Base-by-base conservation (phyloP, 257 asterid species). In the Hygrophila difformis region DNA sequence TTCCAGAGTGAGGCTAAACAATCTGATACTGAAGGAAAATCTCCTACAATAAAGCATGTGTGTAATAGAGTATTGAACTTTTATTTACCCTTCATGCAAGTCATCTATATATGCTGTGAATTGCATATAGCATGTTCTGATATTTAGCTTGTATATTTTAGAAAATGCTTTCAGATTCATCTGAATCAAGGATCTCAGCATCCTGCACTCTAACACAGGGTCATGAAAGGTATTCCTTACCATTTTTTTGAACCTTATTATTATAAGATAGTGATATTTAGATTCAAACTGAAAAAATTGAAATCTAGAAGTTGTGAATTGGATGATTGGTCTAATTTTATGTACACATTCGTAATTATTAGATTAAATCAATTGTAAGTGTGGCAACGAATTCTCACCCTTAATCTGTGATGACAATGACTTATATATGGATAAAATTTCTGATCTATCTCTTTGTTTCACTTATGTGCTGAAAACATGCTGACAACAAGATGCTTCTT, bases 1-100 rank as follows among this genome's bases (percentile, higher is more conserved):
- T 85, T 89, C 59, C 94, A 79, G 62, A 79, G 68, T 52, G 76
- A 71, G 15, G 40, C 53, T n/a, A 71, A 54, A 54, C 83, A 61
- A 53, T 58, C 75, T 35, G 45, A 52, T 10, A 29, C 48, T 33
- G 71, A 79, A 65, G 74, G 61, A 39, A 74, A 61, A 42, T 51
- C 61, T 22, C 51, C 55, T 53, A 8, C 68, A 46, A 51, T 55
- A 15, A 64, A 74, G 43, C 72, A 70, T 75, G 93, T 81, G 35
- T 23, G 75, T 57, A 26, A 24, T n/a, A 5, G 4, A 55, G 3
- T 45, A 7, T 51, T 37, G 33, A 14, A 43, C 18, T 44, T 41
- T 24, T 21, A 19, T 34, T 39, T 9, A 17, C 26, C 8, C 31
- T 44, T 10, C 20, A n/a, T 16, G 11, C n/a, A n/a, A n/a, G n/a